Conservation (phyloP, 805 yeast genomes). For the Lachancea sp. region DNA sequence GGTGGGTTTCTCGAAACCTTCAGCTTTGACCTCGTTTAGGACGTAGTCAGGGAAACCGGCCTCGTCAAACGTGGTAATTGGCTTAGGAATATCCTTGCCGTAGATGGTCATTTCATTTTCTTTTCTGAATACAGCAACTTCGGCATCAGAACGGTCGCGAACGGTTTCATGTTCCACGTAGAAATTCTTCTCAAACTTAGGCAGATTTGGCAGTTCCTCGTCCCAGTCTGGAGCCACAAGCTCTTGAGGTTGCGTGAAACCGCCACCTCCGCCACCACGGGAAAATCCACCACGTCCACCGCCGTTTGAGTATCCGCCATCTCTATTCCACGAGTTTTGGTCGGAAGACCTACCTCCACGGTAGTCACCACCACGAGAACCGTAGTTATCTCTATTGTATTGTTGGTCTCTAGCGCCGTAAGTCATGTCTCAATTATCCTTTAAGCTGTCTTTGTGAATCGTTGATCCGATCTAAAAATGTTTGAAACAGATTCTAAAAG, state of each 20-base stretch:
- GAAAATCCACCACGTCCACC: constrained; percentile 38
- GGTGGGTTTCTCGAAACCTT: constrained; percentile 92
- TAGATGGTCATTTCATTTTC: constrained; percentile 77
- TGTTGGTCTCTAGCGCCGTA: constrained; percentile 35
- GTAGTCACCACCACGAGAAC: constrained; percentile 37
- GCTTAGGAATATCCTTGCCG: constrained; percentile 88
- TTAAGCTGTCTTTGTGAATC: neutral
- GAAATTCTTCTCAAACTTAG: constrained; percentile 91
- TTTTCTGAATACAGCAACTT: constrained; percentile 68
- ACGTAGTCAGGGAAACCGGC: constrained; percentile 98
- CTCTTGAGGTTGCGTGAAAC: constrained; percentile 35
- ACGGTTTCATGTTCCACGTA: constrained; percentile 82
- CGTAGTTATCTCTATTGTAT: constrained; percentile 33
- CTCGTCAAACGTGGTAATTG: constrained; percentile 87
- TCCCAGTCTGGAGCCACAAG: constrained; percentile 72
- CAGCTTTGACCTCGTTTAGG: constrained; percentile 76
- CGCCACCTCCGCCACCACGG: constrained; percentile 33
- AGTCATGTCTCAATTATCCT: constrained; percentile 26
- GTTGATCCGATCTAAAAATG: constrained; percentile 18
- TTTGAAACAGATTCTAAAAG: neutral
- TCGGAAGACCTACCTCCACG: constrained; percentile 37
- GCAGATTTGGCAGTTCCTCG: constrained; percentile 49
- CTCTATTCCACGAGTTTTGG: constrained; percentile 33
- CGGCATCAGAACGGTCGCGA: constrained; percentile 64
- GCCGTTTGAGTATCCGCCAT: constrained; percentile 33